Evolutionary conservation across 306 rosid genomes (phyloP).

Genomic region (Quercus berberidifolia): DNA sequence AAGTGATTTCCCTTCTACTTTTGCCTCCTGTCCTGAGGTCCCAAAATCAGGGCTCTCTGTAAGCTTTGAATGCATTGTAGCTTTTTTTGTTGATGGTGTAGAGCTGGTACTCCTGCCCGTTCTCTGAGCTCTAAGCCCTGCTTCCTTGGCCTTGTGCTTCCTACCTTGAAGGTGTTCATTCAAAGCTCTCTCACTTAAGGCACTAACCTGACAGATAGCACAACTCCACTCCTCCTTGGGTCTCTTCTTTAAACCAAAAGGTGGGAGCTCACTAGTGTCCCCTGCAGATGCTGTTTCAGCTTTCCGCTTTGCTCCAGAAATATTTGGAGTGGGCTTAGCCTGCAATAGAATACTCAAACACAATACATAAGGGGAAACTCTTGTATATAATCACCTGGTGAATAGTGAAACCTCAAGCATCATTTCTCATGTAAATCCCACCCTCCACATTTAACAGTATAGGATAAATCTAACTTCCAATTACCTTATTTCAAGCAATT

Average conservation of each 20-base stretch:
- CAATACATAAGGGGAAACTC: slow-evolving; percentile 1
- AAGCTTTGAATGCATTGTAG: slow-evolving; percentile 10
- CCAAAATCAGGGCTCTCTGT: neutral
- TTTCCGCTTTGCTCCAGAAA: slow-evolving; percentile 39
- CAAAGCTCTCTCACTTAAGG: slow-evolving; percentile 30
- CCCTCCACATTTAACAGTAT: neutral
- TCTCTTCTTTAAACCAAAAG: slow-evolving; percentile 32
- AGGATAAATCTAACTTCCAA: neutral
- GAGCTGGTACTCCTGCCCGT: slow-evolving; percentile 7
- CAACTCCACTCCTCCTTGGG: slow-evolving; percentile 61
- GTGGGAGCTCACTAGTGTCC: slow-evolving; percentile 5
- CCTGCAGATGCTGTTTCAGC: slow-evolving; percentile 12
- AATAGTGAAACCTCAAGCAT: slow-evolving; percentile 17
- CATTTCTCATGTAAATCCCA: neutral
- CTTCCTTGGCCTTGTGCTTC: slow-evolving; percentile 64
- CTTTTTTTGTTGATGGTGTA: slow-evolving; percentile 5
- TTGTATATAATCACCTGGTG: neutral
- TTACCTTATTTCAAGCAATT: neutral
- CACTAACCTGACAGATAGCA: slow-evolving; percentile 43
- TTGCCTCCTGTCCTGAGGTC: slow-evolving; percentile 15
- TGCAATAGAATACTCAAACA: slow-evolving; percentile 36
- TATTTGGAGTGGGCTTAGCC: slow-evolving; percentile 51
- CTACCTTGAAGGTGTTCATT: slow-evolving; percentile 52
- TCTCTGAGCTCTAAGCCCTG: slow-evolving; percentile 12
- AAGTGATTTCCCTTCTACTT: slow-evolving; percentile 3